These are phyloP conservation scores for Aureobasidium uvarum DNA, from an alignment of 2,329 filamentous ascomycete genomes.

Conservation along the genomic window DNA sequence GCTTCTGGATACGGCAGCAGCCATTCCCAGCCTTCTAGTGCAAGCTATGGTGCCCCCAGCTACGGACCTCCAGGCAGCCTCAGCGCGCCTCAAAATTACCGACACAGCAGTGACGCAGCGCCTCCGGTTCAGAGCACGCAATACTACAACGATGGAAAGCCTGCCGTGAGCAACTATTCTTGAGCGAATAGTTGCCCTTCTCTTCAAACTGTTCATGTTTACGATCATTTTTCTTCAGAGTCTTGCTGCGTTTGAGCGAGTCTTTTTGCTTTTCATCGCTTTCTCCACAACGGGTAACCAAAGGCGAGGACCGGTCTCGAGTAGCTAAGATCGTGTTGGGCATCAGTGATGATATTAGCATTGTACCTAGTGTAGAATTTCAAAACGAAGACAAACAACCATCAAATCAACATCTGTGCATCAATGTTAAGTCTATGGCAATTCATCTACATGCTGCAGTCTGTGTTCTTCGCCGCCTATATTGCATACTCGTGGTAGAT, in stretches of 20 bases:
- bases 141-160: constrained; percentile 21
- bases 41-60: constrained; percentile 1
- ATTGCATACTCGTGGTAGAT: background rate
- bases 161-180: constrained; percentile 14
- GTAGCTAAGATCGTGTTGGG: constrained; percentile 10
- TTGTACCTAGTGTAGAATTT: background rate
- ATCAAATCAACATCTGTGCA: background rate
- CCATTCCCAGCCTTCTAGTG: constrained; percentile 1
- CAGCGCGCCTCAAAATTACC: constrained; percentile 10
- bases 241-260: constrained; percentile 2
- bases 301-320: background rate
- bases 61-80: background rate
- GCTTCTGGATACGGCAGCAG: constrained; percentile 19
- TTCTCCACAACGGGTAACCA: background rate
- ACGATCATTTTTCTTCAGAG: background rate
- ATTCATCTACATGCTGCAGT: background rate
- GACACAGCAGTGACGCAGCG: constrained; percentile 9
- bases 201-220: background rate
- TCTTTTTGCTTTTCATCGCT: background rate
- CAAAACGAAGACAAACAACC: background rate
- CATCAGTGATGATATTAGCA: constrained; percentile 14
- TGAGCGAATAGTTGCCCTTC: background rate
- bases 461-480: background rate
- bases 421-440: background rate
- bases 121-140: constrained; percentile 6